Evolutionary conservation across 768 basidiomycete species (phyloP).

Genomic region (Lactifluus subvellereus): DNA sequence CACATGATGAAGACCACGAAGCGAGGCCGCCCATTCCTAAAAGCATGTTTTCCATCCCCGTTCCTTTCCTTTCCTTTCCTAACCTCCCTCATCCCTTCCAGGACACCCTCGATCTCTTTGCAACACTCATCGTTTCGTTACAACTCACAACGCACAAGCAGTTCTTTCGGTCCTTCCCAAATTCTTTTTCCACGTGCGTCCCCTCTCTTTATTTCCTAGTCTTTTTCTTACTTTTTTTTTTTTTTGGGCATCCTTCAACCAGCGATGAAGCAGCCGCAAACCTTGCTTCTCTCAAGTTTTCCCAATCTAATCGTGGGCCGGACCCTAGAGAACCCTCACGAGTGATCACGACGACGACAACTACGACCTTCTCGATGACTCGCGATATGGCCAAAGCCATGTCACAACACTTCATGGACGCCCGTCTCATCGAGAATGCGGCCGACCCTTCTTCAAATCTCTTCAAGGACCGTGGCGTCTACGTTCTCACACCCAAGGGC

Average conservation of each 20-base stretch:
- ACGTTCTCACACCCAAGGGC: conserved; percentile 93
- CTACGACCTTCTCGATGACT: conserved; percentile 99
- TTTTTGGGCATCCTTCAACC: not conserved
- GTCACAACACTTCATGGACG: conserved; percentile 99
- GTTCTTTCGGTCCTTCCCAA: conserved; percentile 91
- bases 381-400: conserved; percentile 99
- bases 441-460: conserved; percentile 80
- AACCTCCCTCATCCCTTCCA: conserved; percentile 30
- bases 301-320: conserved; percentile 96
- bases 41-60: conserved; percentile 44
- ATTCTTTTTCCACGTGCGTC: conserved; percentile 92
- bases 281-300: conserved; percentile 93
- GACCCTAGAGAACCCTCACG: conserved; percentile 98
- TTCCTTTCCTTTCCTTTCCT: not conserved
- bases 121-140: conserved; percentile 91
- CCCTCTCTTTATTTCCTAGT: conserved; percentile 13
- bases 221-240: conserved; percentile 5
- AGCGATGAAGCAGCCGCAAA: conserved; percentile 96
- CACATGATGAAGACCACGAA: conserved; percentile 99
- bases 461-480: conserved; percentile 98
- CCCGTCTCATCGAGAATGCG: conserved; percentile 94
- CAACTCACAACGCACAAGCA: conserved; percentile 86
- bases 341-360: conserved; percentile 98
- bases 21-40: conserved; percentile 89
- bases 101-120: conserved; percentile 98